Base-by-base conservation (phyloP, 345 rosid species). In the Brassica cretica region DNA sequence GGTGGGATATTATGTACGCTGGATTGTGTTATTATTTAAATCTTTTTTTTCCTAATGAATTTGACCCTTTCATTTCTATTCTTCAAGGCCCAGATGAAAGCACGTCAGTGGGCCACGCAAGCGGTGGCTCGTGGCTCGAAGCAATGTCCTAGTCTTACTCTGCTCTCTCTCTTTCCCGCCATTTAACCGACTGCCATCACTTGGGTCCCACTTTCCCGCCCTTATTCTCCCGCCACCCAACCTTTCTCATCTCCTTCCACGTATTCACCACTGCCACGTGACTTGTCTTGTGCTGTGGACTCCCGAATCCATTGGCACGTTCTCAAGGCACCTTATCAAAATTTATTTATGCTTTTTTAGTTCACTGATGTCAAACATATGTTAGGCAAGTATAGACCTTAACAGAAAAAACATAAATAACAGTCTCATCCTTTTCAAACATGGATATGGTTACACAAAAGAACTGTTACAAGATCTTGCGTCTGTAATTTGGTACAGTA, bases 121-220 rank as follows among this genome's bases (percentile, higher is more conserved):
- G 3, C 74, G 78, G 78, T 68, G 74, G 77, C 73, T 68, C 82
- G 72, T 41, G 76, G 49, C 76, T 71, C 72, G 3, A 58, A 64
- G 72, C 81, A 55, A 69, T 37, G 61, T 64, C 64, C 9, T 29
- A 19, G 25, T 51, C 63, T 30, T 15, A 29, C 55, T 51, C 70
- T 35, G 27, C 8, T 49, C 56, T 14, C 3, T 19, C 12, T 1
- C n/a, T 58, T 73, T 73, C 82, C 82, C 77, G 82, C 78, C 81
- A 73, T 67, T 78, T 67, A 73, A 78, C 82, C 73, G 82, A 77
- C 81, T 24, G 53, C 41, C 27, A 70, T 71, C 29, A 11, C 19
- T 1, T 11, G 78, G 80, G 77, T 12, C 76, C 85, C 78, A 71
- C 74, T 64, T 70, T 72, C 75, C 73, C 82, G 78, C 58, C 76